Evolutionary conservation across 202 grass and related monocot genomes (phyloP), one percentile per base, ranked within the genome.

Genomic region (Panicum hallii): DNA sequence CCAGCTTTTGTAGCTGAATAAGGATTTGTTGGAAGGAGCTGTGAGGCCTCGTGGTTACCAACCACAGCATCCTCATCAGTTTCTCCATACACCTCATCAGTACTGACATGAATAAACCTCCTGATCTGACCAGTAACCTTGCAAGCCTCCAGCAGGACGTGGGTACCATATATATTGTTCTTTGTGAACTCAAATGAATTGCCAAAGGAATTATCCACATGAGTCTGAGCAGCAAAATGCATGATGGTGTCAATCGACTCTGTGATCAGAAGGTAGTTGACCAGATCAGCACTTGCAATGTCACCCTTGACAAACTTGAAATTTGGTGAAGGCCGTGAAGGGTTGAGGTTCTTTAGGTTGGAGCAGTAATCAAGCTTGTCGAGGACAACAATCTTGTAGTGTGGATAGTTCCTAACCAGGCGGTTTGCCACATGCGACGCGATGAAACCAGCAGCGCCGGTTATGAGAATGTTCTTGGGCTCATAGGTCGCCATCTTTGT

Each of bases 301-400:
- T 97, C 91, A 57, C 94, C 94, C 75, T 97, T 97, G 57, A 97
- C 94, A 88, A 97, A 97, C 69, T 97, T 97, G 67, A 97, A 97
- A 74, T 97, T 97, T 79, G 82, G 72, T 0, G 87, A 92, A 3
- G 87, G 76, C 23, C 87, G 77, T 2, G 85, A 91, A 75, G 94
- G 94, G 32, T 84, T 74, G 76, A 94, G 91, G 49, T 97, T 97
- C 49, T 92, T 97, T 15, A 97, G 87, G 85, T 38, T 97, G 55
- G 94, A 97, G 85, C 94, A 97, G 85, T 97, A 94, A 70, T 97
- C 94, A 55, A 97, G 55, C 89, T 97, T 97, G 77, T 97, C 94
- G 7, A 97, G 94, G 81, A 97, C 94, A 70, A 97, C 94, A 34
- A 97, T 87, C 75, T 97, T 97, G 87, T 97, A 97, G 17, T 94